A percentile compares a stretch with the other conserved stretches of the same genome.
These are phyloP conservation scores for Ophiostoma ips DNA, from an alignment of 2,329 filamentous ascomycete species.

Conservation along the genomic window DNA sequence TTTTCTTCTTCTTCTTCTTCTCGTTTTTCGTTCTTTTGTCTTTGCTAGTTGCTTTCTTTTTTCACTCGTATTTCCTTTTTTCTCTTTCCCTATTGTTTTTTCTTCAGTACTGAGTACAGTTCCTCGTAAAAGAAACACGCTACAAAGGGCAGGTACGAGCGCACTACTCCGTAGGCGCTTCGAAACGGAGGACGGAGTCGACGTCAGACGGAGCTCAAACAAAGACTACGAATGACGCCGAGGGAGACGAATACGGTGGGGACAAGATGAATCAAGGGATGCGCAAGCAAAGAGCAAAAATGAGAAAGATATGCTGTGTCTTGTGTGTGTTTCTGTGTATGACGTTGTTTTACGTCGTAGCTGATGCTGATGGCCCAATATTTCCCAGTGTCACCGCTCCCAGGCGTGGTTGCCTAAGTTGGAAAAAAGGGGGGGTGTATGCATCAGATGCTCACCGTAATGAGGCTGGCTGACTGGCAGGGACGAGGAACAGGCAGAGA, in stretches of 20 bases:
- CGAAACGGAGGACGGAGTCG: not conserved
- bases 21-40: not conserved
- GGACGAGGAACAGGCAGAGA: not conserved
- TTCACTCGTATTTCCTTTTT: too few species aligned
- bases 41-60: too few species aligned
- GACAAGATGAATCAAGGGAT: not conserved
- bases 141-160: too few species aligned
- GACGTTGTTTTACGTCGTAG: not conserved
- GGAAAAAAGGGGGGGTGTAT: not conserved
- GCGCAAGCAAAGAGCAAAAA: not conserved
- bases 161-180: too few species aligned
- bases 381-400: not conserved
- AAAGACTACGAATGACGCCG: not conserved
- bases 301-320: not conserved
- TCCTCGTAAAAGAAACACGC: too few species aligned
- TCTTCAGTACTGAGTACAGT: too few species aligned
- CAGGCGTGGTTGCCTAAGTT: not conserved
- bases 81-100: too few species aligned
- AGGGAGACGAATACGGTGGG: not conserved
- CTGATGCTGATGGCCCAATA: not conserved
- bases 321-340: not conserved
- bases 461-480: not conserved
- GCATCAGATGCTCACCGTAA: too few species aligned
- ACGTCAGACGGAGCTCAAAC: not conserved
- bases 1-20: conserved; percentile 10